Evolutionary conservation across 1,139 yeast genomes (phyloP).

Genomic region (Protomyces pachydermus): DNA sequence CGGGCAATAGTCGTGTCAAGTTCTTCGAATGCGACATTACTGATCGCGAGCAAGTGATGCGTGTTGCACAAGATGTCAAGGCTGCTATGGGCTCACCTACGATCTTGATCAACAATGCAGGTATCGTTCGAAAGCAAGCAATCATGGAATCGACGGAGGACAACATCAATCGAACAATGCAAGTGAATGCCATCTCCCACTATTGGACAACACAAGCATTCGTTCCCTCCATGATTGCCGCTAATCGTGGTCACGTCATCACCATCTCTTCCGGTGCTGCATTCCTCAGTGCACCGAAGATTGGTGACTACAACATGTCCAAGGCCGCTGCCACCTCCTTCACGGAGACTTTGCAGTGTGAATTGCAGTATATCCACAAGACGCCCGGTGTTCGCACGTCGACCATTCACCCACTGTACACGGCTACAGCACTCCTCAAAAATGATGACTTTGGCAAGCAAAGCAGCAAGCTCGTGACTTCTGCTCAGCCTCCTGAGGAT

Average conservation of each 20-base stretch:
- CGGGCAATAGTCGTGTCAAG: conserved; percentile 33
- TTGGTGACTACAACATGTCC: conserved; percentile 37
- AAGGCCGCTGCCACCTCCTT: conserved; percentile 19
- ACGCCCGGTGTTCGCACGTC: conserved; percentile 3
- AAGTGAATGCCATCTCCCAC: conserved; percentile 57
- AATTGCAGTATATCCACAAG: conserved; percentile 2
- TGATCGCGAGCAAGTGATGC: conserved; percentile 39
- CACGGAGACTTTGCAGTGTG: conserved; percentile 3
- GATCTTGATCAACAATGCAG: conserved; percentile 70
- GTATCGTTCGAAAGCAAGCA: conserved; percentile 50
- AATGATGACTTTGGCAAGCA: not conserved
- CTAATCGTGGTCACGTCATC: conserved; percentile 50
- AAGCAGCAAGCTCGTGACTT: not conserved
- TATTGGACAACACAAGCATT: conserved; percentile 49
- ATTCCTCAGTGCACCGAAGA: conserved; percentile 60
- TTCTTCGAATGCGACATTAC: conserved; percentile 52
- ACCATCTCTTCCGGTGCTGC: conserved; percentile 69
- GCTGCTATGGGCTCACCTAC: conserved; percentile 43
- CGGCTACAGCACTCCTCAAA: not conserved
- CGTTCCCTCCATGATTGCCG: conserved; percentile 39
- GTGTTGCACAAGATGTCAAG: conserved; percentile 40
- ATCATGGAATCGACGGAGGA: conserved; percentile 42
- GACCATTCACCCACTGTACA: conserved; percentile 6
- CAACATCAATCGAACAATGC: conserved; percentile 41
- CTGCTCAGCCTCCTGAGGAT: not conserved